Evolutionary conservation across 495 filamentous ascomycete species (phyloP), one percentile per base, ranked within the genome.

Genomic region (Monascus purpureus): DNA sequence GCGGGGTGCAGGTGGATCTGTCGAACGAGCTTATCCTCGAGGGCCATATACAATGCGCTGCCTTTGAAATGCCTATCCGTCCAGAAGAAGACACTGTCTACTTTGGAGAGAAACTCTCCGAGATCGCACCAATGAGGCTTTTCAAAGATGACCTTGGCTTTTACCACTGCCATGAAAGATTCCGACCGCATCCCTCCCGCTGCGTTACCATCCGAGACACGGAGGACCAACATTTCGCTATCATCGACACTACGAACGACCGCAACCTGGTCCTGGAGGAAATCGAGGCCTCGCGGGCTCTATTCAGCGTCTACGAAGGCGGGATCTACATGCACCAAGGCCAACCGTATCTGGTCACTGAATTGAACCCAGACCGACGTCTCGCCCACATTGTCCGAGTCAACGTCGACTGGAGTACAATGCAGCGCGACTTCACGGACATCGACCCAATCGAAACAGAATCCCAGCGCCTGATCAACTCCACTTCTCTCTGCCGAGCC

Each of bases 271-370:
- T 99, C 4, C 70, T 99, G 3, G 90, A 99, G 63, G 84, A 93
- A 53, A 70, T 96, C n/a, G 90, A 96, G 51, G 84, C 85, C 11
- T 90, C 84, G 4, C 76, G 92, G 12, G 90, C 92, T 2, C 85
- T 85, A 55, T 95, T 96, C 57, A 92, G 85, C 25, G 73, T 96
- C 41, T 96, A 96, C 50, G 88, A 96, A 62, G 90, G 92, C 17
- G 90, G 82, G 34, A 94, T 99, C 40, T 99, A 93, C 67, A 70
- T 96, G 4, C 92, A 96, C 52, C 87, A 95, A 63, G 90, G 90
- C 33, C 70, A 73, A 36, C 90, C 76, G 2, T 99, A 93, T 51
- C 71, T 99, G 1, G 80, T 99, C 33, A 78, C 82, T 42, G 83
- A 95, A 44, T 81, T 96, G 48, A 78, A 75, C 46, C 75, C 77